Evolutionary conservation across 2,329 filamentous ascomycete genomes (phyloP).

Genomic region (Colletotrichum navitas): DNA sequence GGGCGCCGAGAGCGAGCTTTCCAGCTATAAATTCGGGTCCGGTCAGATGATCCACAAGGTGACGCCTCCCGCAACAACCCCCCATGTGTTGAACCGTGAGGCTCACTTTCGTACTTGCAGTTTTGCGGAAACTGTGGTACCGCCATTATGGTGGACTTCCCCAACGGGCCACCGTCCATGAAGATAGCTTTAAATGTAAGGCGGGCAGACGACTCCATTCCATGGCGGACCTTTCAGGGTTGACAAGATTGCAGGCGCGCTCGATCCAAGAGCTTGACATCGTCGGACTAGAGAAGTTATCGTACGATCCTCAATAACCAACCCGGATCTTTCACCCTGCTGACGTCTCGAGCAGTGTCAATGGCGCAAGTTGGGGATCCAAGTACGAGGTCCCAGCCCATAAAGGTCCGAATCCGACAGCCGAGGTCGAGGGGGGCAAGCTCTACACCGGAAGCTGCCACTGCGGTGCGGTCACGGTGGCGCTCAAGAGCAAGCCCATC

Average conservation of each 20-base stretch:
- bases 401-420: constrained; percentile 56
- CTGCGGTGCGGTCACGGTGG: constrained; percentile 62
- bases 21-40: constrained; percentile 58
- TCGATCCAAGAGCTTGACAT: constrained; percentile 59
- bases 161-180: constrained; percentile 47
- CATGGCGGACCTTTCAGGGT: background rate
- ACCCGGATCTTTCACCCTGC: background rate
- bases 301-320: constrained; percentile 49
- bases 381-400: constrained; percentile 54
- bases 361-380: constrained; percentile 52
- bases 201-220: background rate
- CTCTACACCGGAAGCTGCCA: constrained; percentile 66
- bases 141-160: constrained; percentile 52
- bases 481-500: constrained; percentile 58
- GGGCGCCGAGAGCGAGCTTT: constrained; percentile 57
- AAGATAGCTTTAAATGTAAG: constrained; percentile 59
- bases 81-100: background rate
- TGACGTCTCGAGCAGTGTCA: constrained; percentile 49
- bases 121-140: constrained; percentile 67
- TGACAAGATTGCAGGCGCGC: constrained; percentile 51
- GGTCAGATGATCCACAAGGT: constrained; percentile 59
- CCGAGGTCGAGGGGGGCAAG: constrained; percentile 53
- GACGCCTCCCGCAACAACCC: constrained; percentile 8
- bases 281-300: constrained; percentile 53
- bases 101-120: constrained; percentile 48